Evolutionary conservation across 352 stramenopile species (phyloP).

Genomic region (Peronospora farinosa): DNA sequence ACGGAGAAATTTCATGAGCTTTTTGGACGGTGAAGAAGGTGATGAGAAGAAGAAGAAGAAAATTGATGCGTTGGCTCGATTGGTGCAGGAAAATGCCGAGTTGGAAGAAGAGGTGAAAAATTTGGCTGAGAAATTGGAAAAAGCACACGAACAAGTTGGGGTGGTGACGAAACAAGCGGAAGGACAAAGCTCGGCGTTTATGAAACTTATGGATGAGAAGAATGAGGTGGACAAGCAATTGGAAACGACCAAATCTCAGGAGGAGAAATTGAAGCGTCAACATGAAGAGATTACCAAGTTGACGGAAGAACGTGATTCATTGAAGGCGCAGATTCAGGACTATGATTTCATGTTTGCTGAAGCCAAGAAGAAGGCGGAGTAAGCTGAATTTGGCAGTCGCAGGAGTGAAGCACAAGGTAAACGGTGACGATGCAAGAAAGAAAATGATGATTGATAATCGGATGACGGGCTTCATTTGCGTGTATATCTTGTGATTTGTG

Average conservation of each 20-base stretch:
- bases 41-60: slow-evolving; percentile 44
- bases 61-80: slow-evolving; percentile 37
- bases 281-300: slow-evolving; percentile 42
- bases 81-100: slow-evolving; percentile 60
- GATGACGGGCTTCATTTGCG: neutral
- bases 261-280: slow-evolving; percentile 42
- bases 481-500: neutral
- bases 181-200: slow-evolving; percentile 66
- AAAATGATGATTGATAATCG: slow-evolving; percentile 3
- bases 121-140: slow-evolving; percentile 35
- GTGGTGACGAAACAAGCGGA: slow-evolving; percentile 75
- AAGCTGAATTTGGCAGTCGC: slow-evolving; percentile 14
- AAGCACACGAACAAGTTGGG: slow-evolving; percentile 42
- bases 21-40: slow-evolving; percentile 29
- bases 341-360: slow-evolving; percentile 89
- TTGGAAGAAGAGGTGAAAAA: slow-evolving; percentile 39
- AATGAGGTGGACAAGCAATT: slow-evolving; percentile 45
- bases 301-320: slow-evolving; percentile 52
- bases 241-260: slow-evolving; percentile 33
- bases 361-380: slow-evolving; percentile 82
- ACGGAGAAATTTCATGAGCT: slow-evolving; percentile 59
- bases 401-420: neutral
- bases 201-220: slow-evolving; percentile 82
- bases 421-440: slow-evolving; percentile 2
- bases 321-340: slow-evolving; percentile 80